These are phyloP conservation scores for Phytophthora cryptogea DNA, from an alignment of 352 stramenopile genomes.

Conservation along the genomic window DNA sequence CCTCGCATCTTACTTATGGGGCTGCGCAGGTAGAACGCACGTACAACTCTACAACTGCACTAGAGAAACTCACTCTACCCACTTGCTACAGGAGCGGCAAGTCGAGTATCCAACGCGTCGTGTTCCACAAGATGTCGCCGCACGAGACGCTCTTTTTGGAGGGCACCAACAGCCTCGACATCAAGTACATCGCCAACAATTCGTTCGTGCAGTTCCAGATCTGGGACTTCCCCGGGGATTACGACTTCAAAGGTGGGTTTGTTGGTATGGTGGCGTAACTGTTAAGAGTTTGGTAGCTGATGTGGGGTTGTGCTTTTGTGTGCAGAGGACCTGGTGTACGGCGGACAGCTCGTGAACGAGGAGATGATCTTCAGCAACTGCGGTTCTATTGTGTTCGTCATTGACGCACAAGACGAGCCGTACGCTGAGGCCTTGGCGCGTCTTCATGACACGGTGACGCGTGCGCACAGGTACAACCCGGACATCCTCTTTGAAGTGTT, in stretches of 20 bases:
- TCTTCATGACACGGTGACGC: constrained; percentile 88
- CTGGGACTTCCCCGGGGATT: constrained; percentile 98
- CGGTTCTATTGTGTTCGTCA: constrained; percentile 96
- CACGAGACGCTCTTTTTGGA: constrained; percentile 98
- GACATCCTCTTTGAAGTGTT: constrained; percentile 98
- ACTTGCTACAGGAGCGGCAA: constrained; percentile 70
- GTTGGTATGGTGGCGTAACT: not conserved
- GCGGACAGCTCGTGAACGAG: constrained; percentile 88
- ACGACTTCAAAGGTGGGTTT: constrained; percentile 84
- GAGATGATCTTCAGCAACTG: constrained; percentile 93
- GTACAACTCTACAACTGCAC: not conserved
- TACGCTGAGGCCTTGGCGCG: constrained; percentile 87
- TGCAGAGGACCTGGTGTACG: constrained; percentile 87
- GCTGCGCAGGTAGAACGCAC: constrained; percentile 70
- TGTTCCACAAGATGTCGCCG: constrained; percentile 99
- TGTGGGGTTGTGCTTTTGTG: too few relatives aligned
- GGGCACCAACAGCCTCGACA: constrained; percentile 88
- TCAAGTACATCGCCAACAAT: constrained; percentile 98
- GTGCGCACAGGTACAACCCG: constrained; percentile 92
- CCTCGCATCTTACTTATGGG: constrained; percentile 98
- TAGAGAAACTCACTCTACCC: not conserved
- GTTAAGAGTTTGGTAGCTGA: not conserved
- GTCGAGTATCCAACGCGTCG: constrained; percentile 93
- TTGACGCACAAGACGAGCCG: constrained; percentile 97
- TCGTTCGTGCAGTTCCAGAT: constrained; percentile 98